Evolutionary conservation across 2,329 filamentous ascomycete genomes (phyloP).

Genomic region (Diaporthe amygdali): DNA sequence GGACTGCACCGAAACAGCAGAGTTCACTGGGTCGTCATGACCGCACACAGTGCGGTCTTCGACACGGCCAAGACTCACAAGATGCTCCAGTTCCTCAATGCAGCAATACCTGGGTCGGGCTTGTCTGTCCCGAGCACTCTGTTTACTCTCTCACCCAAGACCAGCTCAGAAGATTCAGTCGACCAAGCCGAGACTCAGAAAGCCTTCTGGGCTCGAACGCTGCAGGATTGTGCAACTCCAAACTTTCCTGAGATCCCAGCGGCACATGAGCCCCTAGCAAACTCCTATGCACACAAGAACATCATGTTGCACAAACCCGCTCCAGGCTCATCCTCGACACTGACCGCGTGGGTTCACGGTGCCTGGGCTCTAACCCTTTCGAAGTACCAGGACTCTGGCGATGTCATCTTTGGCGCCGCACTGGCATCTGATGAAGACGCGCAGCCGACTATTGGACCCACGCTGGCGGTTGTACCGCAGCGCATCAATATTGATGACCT

Average conservation of each 20-base stretch:
- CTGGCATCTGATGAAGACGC: neutral
- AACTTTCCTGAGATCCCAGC: neutral
- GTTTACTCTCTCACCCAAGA: neutral
- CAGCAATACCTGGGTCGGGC: neutral
- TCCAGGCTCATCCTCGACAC: neutral
- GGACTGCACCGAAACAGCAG: neutral
- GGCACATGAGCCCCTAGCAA: neutral
- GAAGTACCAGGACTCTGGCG: neutral
- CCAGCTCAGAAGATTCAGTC: neutral
- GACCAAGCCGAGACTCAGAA: neutral
- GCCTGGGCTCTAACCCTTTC: neutral
- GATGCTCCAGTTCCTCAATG: neutral
- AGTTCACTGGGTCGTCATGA: neutral
- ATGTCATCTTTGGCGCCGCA: neutral
- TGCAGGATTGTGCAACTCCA: neutral
- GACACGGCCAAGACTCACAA: neutral
- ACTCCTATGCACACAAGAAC: neutral
- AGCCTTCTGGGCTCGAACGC: neutral
- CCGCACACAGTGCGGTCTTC: neutral
- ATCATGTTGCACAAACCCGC: neutral
- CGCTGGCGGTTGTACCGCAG: neutral
- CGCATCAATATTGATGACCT: neutral
- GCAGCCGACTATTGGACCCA: neutral
- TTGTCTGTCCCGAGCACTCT: neutral
- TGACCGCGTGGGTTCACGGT: neutral